Evolutionary conservation across 495 filamentous ascomycete species (phyloP).

Genomic region (Thermothielavioides terrestris): DNA sequence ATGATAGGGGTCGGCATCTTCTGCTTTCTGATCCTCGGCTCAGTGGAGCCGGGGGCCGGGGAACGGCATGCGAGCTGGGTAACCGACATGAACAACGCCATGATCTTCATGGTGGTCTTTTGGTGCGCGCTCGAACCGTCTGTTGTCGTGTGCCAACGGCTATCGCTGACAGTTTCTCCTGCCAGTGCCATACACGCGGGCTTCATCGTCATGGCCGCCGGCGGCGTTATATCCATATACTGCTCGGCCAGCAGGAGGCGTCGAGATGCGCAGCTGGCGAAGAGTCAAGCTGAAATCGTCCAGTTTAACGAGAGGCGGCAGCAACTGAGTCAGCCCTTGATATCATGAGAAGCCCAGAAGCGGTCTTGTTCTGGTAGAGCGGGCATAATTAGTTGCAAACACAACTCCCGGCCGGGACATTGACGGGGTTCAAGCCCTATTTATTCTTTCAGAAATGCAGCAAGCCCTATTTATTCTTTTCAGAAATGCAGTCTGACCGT

Average conservation of each 20-base stretch:
- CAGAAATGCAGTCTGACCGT: too few relatives aligned
- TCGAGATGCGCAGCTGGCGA: neutral
- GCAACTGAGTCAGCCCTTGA: neutral
- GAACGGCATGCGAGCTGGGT: slow-evolving; percentile 7
- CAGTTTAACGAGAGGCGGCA: slow-evolving; percentile 10
- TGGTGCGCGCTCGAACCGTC: slow-evolving; percentile 7
- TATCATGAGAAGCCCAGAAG: too few relatives aligned
- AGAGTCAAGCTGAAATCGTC: slow-evolving; percentile 17
- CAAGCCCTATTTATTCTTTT: too few relatives aligned
- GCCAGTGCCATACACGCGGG: slow-evolving; percentile 14
- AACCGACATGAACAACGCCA: slow-evolving; percentile 15
- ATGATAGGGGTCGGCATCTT: slow-evolving; percentile 15
- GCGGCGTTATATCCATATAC: slow-evolving; percentile 11
- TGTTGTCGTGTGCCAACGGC: neutral
- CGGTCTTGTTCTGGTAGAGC: too few relatives aligned
- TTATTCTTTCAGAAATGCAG: too few relatives aligned
- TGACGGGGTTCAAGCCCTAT: too few relatives aligned
- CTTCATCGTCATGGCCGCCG: slow-evolving; percentile 17
- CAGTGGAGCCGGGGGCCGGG: slow-evolving; percentile 5
- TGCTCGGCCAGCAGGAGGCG: neutral
- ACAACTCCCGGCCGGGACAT: too few relatives aligned
- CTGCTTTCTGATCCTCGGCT: slow-evolving; percentile 19
- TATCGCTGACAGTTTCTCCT: neutral
- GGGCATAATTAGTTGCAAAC: too few relatives aligned
- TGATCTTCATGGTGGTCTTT: slow-evolving; percentile 27